phyloP scores from a whole-genome alignment of 768 basidiomycete genomes.

The Lactarius quietus region DNA sequence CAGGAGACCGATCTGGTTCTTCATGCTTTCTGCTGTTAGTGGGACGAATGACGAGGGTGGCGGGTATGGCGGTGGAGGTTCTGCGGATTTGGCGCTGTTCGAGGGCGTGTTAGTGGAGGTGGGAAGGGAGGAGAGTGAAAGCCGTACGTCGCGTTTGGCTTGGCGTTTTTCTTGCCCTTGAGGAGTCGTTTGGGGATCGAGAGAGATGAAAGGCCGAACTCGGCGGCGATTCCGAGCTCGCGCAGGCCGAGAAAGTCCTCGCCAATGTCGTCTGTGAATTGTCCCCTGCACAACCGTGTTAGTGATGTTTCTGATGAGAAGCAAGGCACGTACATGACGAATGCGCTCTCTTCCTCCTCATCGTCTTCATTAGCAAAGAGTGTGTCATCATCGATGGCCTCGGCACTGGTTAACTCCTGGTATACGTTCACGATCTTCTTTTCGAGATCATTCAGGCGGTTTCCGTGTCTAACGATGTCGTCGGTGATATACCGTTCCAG shows the following conservation, averaged over 20 bases:
- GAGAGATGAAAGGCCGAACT: slow-evolving; percentile 75
- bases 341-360: slow-evolving; percentile 60
- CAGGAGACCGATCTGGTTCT: slow-evolving; percentile 83
- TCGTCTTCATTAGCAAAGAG: slow-evolving; percentile 52
- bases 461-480: slow-evolving; percentile 80
- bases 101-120: not conserved
- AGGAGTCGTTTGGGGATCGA: slow-evolving; percentile 75
- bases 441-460: slow-evolving; percentile 72
- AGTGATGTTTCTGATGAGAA: slow-evolving; percentile 7
- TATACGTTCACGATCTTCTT: slow-evolving; percentile 84
- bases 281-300: slow-evolving; percentile 49
- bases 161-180: slow-evolving; percentile 45
- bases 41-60: slow-evolving; percentile 80
- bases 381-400: slow-evolving; percentile 59
- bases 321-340: slow-evolving; percentile 52
- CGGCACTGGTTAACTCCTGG: slow-evolving; percentile 54
- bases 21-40: slow-evolving; percentile 59
- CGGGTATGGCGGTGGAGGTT: slow-evolving; percentile 80
- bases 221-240: slow-evolving; percentile 83
- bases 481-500: slow-evolving; percentile 87
- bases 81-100: slow-evolving; percentile 56
- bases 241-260: slow-evolving; percentile 91
- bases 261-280: slow-evolving; percentile 82
- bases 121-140: slow-evolving; percentile 1
- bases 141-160: slow-evolving; percentile 48